phyloP scores from a whole-genome alignment of 2,329 filamentous ascomycete species.

The Paracoccidioides brasiliensis region DNA sequence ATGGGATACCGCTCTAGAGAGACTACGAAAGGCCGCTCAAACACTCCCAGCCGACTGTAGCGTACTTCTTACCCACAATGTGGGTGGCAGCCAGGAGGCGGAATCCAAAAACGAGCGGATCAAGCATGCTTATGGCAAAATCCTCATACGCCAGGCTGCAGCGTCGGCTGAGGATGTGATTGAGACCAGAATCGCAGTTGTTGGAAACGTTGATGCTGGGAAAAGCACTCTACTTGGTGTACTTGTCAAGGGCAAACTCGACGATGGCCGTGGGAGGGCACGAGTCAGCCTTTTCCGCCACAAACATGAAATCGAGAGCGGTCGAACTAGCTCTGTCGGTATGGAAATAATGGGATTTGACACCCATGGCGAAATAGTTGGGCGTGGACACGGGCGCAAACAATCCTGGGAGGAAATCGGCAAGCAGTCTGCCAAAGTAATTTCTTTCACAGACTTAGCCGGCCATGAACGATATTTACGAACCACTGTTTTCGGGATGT shows the following conservation, averaged over 20 bases:
- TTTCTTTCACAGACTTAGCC: conserved; percentile 88
- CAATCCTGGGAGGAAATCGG: conserved; percentile 97
- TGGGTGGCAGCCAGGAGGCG: conserved; percentile 64
- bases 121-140: conserved; percentile 67
- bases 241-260: conserved; percentile 84
- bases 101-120: conserved; percentile 52
- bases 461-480: conserved; percentile 91
- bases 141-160: conserved; percentile 67
- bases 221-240: conserved; percentile 96
- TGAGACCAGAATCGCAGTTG: conserved; percentile 90
- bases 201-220: conserved; percentile 94
- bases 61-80: conserved; percentile 78
- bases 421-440: conserved; percentile 85
- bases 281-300: conserved; percentile 93
- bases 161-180: conserved; percentile 72
- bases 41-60: conserved; percentile 60
- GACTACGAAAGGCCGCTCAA: conserved; percentile 53
- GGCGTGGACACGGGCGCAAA: conserved; percentile 70
- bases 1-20: conserved; percentile 59
- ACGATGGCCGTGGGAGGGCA: conserved; percentile 86
- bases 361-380: conserved; percentile 67
- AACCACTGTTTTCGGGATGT: conserved; percentile 88
- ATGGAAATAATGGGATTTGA: conserved; percentile 99
- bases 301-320: conserved; percentile 95
- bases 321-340: conserved; percentile 86